Evolutionary conservation across 75 land plant genomes (phyloP).

Genomic region (Picea glauca): DNA sequence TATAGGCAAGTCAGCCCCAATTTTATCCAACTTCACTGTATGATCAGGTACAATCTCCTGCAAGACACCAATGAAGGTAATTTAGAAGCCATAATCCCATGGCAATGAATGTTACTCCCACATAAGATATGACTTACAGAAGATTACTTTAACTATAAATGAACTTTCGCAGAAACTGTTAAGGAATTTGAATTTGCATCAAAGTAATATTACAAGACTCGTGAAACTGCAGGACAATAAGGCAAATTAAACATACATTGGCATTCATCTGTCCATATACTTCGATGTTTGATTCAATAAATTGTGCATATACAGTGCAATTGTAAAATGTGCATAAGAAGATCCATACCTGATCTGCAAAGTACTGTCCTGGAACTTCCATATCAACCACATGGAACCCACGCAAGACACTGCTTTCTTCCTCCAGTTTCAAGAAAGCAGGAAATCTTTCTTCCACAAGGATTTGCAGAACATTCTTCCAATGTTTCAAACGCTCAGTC

Average conservation of each 20-base stretch:
- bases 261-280: too few relatives aligned
- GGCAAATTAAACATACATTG: not conserved
- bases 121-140: not conserved
- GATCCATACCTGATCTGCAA: slow-evolving; percentile 76
- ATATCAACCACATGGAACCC: slow-evolving; percentile 97
- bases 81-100: not conserved
- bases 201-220: not conserved
- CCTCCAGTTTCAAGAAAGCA: slow-evolving; percentile 92
- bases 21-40: slow-evolving; percentile 91
- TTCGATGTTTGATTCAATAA: too few relatives aligned
- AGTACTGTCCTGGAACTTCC: slow-evolving; percentile 98
- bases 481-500: slow-evolving; percentile 90
- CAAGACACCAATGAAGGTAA: not conserved
- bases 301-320: not conserved
- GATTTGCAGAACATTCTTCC: slow-evolving; percentile 94
- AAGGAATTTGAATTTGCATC: not conserved
- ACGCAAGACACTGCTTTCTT: slow-evolving; percentile 82
- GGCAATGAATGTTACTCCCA: not conserved
- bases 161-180: not conserved
- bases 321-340: not conserved
- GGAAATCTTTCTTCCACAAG: slow-evolving; percentile 98
- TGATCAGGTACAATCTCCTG: slow-evolving; percentile 99
- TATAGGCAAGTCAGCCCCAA: slow-evolving; percentile 95
- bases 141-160: not conserved
- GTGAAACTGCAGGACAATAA: not conserved